Evolutionary conservation across 2,329 filamentous ascomycete genomes (phyloP), one percentile per base, ranked within the genome.

Genomic region (Fusarium proliferatum): DNA sequence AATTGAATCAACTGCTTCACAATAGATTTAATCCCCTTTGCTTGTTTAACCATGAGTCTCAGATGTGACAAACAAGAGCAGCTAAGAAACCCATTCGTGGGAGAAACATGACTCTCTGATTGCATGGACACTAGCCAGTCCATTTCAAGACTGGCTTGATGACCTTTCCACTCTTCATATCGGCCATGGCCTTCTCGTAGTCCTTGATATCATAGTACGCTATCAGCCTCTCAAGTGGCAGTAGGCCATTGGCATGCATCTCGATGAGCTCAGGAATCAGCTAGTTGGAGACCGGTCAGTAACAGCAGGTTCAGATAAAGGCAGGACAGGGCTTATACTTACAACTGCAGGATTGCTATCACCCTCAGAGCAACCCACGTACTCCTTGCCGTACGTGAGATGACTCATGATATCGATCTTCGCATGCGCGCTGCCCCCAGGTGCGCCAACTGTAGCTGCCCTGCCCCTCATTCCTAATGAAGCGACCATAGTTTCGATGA

Each of bases 401-500:
- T 68, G 69, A 1, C 30, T 34, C 49, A 75, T 65, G 6, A 75
- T 63, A 19, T 71, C 55, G 10, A 75, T 61, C 5, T 55, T 64
- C 2, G 57, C 72, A 8, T 53, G 17, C 1, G 65, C 36, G 5
- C 23, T 16, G 3, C 55, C 36, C 1, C 59, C 64, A 30, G 73
- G 66, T 3, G 72, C 73, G 5, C 72, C 73, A 0, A 75, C 66
- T 0, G 69, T 68, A 4, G 66, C 73, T 6, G 51, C 69, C 2
- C 45, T 66, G 1, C 72, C 73, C 41, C 59, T 67, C 55, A 64
- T 68, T 1, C 69, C 72, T 3, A 75, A 11, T 0, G 57, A 42
- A 2, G 51, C n/a, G 0, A 75, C 46, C 69, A 75, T 72, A 1
- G 51, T 67, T 16, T 73, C 73, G 1, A 75, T 26, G 4, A 75